Conservation (phyloP, 306 rosid genomes). For the Ormosia semicastrata region DNA sequence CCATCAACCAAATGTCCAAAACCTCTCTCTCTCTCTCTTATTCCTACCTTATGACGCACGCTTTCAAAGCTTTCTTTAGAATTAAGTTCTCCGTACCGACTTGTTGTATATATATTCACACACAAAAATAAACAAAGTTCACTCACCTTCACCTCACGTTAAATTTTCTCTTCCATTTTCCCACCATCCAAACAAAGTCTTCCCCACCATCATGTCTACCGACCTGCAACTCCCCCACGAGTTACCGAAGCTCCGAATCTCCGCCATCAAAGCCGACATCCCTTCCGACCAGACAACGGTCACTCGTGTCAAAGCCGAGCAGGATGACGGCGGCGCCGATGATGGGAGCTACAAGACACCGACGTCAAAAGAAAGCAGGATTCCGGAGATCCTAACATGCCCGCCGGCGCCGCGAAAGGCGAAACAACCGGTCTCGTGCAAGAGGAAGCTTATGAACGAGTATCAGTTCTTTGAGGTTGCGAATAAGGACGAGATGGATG, state of each 20-base stretch:
- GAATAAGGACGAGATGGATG: conserved; percentile 23
- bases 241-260: neutral
- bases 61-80: neutral
- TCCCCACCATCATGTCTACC: conserved; percentile 11
- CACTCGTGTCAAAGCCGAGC: neutral
- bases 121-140: neutral
- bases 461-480: conserved; percentile 8
- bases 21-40: neutral
- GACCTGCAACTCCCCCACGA: neutral
- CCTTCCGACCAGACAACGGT: neutral
- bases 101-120: neutral
- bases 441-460: conserved; percentile 20
- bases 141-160: neutral
- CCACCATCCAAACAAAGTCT: neutral
- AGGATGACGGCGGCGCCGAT: neutral
- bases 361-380: conserved; percentile 18
- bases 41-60: conserved; percentile 11
- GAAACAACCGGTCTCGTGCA: neutral
- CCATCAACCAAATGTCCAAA: neutral
- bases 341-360: conserved; percentile 15
- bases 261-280: neutral
- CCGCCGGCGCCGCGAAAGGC: conserved; percentile 23
- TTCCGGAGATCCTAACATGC: conserved; percentile 12
- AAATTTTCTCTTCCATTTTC: neutral
- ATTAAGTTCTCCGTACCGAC: neutral